Evolutionary conservation across 2,329 filamentous ascomycete species (phyloP), one percentile per base, ranked within the genome.

Genomic region (Sphaerulina vaccinii): DNA sequence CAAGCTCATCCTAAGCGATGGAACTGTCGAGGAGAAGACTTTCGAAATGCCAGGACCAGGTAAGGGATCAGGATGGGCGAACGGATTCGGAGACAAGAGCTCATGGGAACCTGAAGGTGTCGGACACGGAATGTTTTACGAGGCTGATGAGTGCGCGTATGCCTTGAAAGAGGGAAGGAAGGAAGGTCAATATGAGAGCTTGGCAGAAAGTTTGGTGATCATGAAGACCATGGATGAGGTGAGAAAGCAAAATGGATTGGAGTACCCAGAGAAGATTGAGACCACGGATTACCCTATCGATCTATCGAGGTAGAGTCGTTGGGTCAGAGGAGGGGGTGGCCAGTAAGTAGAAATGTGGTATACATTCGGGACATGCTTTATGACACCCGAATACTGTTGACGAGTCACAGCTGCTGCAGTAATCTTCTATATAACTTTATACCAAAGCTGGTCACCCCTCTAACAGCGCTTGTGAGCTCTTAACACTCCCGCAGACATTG

Each of bases 51-150:
- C 75, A 1, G 74, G 74, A 4, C 75, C 75, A 6, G 74, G 73
- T n/a, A 69, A 71, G 58, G 73, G 72, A 19, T 73, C 69, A 43
- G 72, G 70, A 5, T 78, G 73, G 71, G 67, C 69, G 61, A 78
- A 77, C 51, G 75, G 75, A 23, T 78, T 77, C 50, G 72, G 70
- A 13, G 69, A 50, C 37, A 46, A 38, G 33, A 65, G 35, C 16
- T 56, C 56, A 21, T 65, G 61, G 48, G 67, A 75, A 24, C 73
- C 79, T 52, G 81, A 82, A 22, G 79, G 76, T 11, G 71, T 76
- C 61, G 89, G 88, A 9, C 85, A 89, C 58, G 90, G 89, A 43
- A 93, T 95, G 88, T 93, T 89, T 73, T 92, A 86, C 86, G 87
- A 91, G 69, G 88, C 88, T 1, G 88, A 91, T 68, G 88, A 90